Percentiles rank a stretch among this genome's conserved stretches.
Conservation (phyloP, 2,329 filamentous ascomycete genomes). For the Colletotrichum spinosum region DNA sequence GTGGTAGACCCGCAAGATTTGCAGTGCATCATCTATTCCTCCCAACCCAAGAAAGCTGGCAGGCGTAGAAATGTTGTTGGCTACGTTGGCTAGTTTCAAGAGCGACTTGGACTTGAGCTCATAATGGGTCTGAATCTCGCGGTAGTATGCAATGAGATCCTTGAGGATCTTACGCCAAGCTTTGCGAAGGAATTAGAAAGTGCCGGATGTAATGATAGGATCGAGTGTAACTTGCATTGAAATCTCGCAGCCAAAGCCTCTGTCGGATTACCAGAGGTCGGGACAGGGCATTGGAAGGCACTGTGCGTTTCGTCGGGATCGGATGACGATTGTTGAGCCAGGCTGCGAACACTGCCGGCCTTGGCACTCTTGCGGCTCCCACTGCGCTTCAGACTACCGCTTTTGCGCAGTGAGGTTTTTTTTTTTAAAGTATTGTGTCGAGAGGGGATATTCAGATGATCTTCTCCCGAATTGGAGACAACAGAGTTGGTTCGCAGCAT, state of each 20-base stretch:
- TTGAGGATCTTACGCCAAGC: conserved; percentile 97
- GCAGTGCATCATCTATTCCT: conserved; percentile 88
- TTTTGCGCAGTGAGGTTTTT: conserved; percentile 81
- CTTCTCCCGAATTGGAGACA: conserved; percentile 62
- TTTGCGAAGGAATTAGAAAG: conserved; percentile 49
- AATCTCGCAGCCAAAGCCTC: conserved; percentile 89
- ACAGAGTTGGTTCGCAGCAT: conserved; percentile 74
- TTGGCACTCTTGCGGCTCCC: conserved; percentile 84
- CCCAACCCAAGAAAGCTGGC: conserved; percentile 81
- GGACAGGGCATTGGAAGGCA: conserved; percentile 90
- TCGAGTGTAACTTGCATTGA: conserved; percentile 71
- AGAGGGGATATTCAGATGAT: conserved; percentile 53
- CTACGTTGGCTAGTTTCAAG: conserved; percentile 83
- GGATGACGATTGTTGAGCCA: conserved; percentile 76
- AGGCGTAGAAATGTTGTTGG: conserved; percentile 83
- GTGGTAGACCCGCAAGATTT: conserved; percentile 85
- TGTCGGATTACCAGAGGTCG: conserved; percentile 87
- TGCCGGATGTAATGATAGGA: background rate
- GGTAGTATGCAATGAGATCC: conserved; percentile 92
- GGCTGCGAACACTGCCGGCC: conserved; percentile 87
- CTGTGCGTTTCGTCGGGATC: conserved; percentile 81
- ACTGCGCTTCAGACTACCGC: conserved; percentile 80
- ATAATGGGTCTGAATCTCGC: conserved; percentile 90
- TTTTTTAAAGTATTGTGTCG: conserved; percentile 86
- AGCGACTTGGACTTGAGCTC: conserved; percentile 86